These are phyloP conservation scores for Podaxis mareebaensis DNA, from an alignment of 768 basidiomycete species.

Conservation along the genomic window DNA sequence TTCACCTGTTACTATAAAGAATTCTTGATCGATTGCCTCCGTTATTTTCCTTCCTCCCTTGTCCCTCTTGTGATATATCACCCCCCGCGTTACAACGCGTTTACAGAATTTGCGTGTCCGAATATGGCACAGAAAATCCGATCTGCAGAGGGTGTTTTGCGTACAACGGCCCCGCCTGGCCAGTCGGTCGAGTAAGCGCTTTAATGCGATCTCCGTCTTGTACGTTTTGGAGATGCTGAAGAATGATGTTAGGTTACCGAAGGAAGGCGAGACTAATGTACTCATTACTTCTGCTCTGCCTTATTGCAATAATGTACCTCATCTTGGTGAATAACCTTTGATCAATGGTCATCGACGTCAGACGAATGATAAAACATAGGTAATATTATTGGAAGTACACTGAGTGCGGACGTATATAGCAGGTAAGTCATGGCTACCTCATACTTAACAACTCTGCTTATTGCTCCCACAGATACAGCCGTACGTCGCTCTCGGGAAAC, in stretches of 20 bases:
- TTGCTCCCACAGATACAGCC: slow-evolving; percentile 51
- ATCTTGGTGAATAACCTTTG: slow-evolving; percentile 65
- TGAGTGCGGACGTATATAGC: slow-evolving; percentile 97
- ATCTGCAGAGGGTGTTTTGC: slow-evolving; percentile 47
- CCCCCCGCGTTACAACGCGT: not conserved
- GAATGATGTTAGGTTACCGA: slow-evolving; percentile 52
- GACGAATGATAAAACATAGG: slow-evolving; percentile 38
- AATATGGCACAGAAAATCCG: slow-evolving; percentile 58
- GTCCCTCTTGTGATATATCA: not conserved
- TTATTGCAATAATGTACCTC: slow-evolving; percentile 96
- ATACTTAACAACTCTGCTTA: slow-evolving; percentile 1
- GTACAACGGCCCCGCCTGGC: slow-evolving; percentile 54
- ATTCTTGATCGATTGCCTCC: not conserved
- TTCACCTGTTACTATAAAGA: not conserved
- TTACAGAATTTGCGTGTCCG: not conserved
- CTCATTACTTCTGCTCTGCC: slow-evolving; percentile 95
- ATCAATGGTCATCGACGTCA: not conserved
- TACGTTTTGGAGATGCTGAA: slow-evolving; percentile 8
- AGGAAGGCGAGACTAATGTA: slow-evolving; percentile 83
- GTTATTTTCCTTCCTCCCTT: not conserved
- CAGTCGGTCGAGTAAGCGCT: slow-evolving; percentile 46
- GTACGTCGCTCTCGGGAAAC: slow-evolving; percentile 36
- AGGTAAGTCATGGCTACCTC: slow-evolving; percentile 47
- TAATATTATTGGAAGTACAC: slow-evolving; percentile 92
- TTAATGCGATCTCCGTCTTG: slow-evolving; percentile 15